Conservation (phyloP, 352 stramenopile species). For the Phytophthora podocarpi region DNA sequence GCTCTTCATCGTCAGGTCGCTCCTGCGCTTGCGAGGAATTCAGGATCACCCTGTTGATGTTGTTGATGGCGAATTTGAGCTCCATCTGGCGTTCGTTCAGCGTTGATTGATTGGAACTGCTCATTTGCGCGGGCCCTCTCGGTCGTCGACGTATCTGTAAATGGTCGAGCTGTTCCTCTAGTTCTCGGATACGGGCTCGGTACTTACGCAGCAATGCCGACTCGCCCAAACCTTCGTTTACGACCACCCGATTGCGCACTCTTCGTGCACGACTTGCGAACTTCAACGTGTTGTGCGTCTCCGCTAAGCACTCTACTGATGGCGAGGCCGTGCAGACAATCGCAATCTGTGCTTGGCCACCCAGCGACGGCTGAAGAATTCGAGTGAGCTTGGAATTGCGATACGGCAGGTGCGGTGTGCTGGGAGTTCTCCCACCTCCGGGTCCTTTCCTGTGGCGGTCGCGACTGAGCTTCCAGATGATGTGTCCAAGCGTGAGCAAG, state of each 20-base stretch:
- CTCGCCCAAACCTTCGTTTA: constrained; percentile 89
- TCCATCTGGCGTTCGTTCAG: constrained; percentile 70
- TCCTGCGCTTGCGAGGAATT: constrained; percentile 57
- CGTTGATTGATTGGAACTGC: constrained; percentile 29
- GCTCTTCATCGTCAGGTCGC: constrained; percentile 32
- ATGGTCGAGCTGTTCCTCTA: constrained; percentile 68
- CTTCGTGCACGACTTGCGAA: constrained; percentile 94
- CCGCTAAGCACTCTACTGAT: constrained; percentile 92
- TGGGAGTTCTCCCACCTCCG: constrained; percentile 15
- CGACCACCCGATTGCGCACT: constrained; percentile 90
- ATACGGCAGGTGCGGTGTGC: constrained; percentile 92
- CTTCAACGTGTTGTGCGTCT: constrained; percentile 96
- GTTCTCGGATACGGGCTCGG: constrained; percentile 60
- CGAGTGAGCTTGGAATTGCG: constrained; percentile 98
- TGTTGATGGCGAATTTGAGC: constrained; percentile 80
- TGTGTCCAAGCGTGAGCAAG: constrained; percentile 92
- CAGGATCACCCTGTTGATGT: constrained; percentile 81
- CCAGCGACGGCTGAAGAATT: constrained; percentile 96
- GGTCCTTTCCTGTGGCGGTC: constrained; percentile 35
- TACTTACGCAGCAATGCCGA: constrained; percentile 74
- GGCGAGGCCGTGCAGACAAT: constrained; percentile 96
- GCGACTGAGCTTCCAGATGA: constrained; percentile 93
- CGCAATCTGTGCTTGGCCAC: constrained; percentile 96
- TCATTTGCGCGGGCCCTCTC: constrained; percentile 12
- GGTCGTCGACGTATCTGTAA: constrained; percentile 54